Evolutionary conservation across 2,329 filamentous ascomycete species (phyloP), one percentile per base, ranked within the genome.

Genomic region (Venturia effusa): DNA sequence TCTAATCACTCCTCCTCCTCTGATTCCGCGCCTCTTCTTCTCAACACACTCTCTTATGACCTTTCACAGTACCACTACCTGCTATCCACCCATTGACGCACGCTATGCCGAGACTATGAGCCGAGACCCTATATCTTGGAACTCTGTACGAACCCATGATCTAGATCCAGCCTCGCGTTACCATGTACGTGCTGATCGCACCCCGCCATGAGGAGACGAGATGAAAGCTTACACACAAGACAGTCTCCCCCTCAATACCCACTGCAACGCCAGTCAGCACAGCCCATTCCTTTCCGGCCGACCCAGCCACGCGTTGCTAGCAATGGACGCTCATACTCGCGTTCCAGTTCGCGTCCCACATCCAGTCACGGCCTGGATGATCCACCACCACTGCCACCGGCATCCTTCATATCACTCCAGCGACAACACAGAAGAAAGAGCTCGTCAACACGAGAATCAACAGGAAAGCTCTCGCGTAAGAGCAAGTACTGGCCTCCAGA

Each of bases 401-500:
- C 51, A 17, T 63, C 61, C 32, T 63, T 63, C 48, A 37, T 63
- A 34, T 57, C 45, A n/a, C 61, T 51, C 15, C 40, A 51, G 22
- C 43, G 39, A 63, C 45, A 63, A 40, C 61, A 63, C 30, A 63
- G 61, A 34, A 39, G 61, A 45, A 54, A 48, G 27, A 59, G 61
- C n/a, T 63, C 61, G 17, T 15, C 30, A 34, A 41, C 45, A 15
- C 45, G 39, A 39, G 43, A 39, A 24, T 40, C 30, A 30, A 30
- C 61, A 1, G 34, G 45, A 37, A 51, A 37, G 22, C 30, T 63
- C 30, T 55, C 17, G 8, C 43, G 61, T 37, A 54, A 48, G 11
- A 59, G 59, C 30, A 30, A 32, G n/a, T 39, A 41, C n/a, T 77
- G 75, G 75, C 75, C 75, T 30, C 75, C 75, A n/a, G 70, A 67